Conservation (phyloP, 208 protist species). For the Acanthamoeba divionensis region DNA sequence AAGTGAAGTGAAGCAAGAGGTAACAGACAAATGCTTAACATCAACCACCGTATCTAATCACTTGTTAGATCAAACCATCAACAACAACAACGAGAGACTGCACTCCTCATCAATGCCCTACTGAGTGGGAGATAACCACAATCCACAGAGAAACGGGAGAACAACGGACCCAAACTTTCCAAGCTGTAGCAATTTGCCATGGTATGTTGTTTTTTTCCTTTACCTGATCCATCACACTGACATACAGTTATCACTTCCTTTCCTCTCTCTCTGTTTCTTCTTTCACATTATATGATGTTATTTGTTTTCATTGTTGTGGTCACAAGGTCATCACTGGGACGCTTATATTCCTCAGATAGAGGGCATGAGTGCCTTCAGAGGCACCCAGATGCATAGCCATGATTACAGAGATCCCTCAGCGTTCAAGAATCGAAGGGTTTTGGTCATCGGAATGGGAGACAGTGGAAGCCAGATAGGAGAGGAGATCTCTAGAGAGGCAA, state of each 20-base stretch:
- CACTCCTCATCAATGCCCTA: not conserved
- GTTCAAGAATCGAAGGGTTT: not conserved
- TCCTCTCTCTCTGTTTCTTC: too few species aligned
- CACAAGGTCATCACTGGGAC: not conserved
- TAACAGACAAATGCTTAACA: too few species aligned
- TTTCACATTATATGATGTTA: too few species aligned
- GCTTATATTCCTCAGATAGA: not conserved
- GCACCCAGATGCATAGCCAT: not conserved
- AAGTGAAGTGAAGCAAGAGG: too few species aligned
- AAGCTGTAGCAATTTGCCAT: slow-evolving; percentile 12
- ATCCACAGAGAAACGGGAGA: not conserved
- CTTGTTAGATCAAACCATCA: not conserved
- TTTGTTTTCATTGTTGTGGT: not conserved
- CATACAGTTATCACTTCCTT: too few species aligned
- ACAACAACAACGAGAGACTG: not conserved
- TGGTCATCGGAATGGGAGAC: not conserved
- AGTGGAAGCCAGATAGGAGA: not conserved
- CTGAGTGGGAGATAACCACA: not conserved
- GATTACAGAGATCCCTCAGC: not conserved
- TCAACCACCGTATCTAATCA: too few species aligned
- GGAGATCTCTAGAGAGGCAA: not conserved
- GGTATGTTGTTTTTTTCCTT: not conserved
- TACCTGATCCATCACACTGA: not conserved
- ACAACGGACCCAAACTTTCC: not conserved
- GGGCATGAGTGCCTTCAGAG: not conserved